phyloP scores from a whole-genome alignment of 495 filamentous ascomycete species.

The Penicillium riverlandense region DNA sequence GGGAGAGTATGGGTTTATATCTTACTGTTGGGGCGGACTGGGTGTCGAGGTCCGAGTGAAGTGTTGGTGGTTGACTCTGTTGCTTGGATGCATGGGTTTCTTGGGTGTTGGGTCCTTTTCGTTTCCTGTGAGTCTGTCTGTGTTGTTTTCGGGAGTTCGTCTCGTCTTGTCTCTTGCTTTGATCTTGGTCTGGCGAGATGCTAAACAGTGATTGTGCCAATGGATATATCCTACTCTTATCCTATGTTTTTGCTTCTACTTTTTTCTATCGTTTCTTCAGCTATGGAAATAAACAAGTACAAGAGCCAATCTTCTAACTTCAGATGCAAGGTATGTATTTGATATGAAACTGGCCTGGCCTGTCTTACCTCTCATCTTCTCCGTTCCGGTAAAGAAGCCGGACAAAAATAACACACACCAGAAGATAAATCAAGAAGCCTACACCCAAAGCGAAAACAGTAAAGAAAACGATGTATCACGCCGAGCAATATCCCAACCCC shows the following conservation, averaged over 20 bases:
- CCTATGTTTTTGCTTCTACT: conserved; percentile 1
- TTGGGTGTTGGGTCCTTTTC: conserved; percentile 8
- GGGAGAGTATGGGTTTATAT: no score
- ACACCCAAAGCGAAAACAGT: no score
- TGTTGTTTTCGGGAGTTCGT: not conserved
- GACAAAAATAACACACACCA: no score
- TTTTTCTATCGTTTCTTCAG: not conserved
- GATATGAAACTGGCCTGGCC: no score
- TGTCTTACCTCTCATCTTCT: no score
- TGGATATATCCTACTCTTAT: no score
- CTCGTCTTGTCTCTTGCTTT: conserved; percentile 3
- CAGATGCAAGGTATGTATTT: no score
- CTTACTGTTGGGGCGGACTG: not conserved
- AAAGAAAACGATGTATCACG: no score
- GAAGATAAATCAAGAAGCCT: no score
- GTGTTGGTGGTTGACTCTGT: conserved; percentile 1
- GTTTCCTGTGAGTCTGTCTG: conserved; percentile 4
- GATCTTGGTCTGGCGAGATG: conserved; percentile 7
- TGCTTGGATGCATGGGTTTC: conserved; percentile 4
- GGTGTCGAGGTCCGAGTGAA: not conserved
- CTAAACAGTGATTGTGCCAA: no score
- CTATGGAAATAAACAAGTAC: not conserved
- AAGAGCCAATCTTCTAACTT: not conserved
- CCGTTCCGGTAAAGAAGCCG: no score
- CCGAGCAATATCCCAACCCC: no score